phyloP scores from a whole-genome alignment of 345 rosid species.

The Eucalyptus rudis region DNA sequence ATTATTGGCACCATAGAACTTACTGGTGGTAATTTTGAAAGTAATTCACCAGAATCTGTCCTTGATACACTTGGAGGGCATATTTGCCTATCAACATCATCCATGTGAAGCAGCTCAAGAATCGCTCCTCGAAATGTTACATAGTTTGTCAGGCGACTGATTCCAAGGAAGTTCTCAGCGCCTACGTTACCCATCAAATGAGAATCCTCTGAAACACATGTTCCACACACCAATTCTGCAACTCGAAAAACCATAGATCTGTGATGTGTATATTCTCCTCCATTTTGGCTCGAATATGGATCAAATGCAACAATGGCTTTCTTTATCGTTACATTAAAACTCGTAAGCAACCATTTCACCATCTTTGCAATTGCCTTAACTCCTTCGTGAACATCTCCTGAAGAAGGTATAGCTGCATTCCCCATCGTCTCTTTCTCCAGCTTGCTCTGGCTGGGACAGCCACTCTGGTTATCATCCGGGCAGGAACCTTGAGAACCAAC shows the following conservation, averaged over 20 bases:
- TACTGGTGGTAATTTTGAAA: slow-evolving; percentile 1
- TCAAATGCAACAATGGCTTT: slow-evolving; percentile 76
- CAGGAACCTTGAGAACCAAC: slow-evolving; percentile 14
- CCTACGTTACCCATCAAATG: slow-evolving; percentile 9
- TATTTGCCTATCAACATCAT: slow-evolving; percentile 20
- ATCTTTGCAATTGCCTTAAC: slow-evolving; percentile 93
- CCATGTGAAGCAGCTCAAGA: slow-evolving; percentile 61
- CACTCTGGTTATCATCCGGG: slow-evolving; percentile 8
- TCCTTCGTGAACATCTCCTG: slow-evolving; percentile 82
- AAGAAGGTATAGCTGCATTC: slow-evolving; percentile 16
- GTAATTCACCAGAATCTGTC: slow-evolving; percentile 3
- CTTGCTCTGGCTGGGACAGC: slow-evolving; percentile 15
- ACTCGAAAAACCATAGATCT: slow-evolving; percentile 59
- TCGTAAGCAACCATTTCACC: slow-evolving; percentile 82
- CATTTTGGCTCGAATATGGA: slow-evolving; percentile 25
- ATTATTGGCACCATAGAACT: slow-evolving; percentile 35
- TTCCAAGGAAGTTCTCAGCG: slow-evolving; percentile 52
- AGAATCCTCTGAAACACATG: slow-evolving; percentile 51
- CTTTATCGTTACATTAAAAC: slow-evolving; percentile 64
- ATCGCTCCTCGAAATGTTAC: slow-evolving; percentile 69
- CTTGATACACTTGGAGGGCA: too few relatives aligned
- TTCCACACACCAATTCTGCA: slow-evolving; percentile 60
- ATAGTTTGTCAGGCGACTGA: slow-evolving; percentile 56
- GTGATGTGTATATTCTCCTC: slow-evolving; percentile 6
- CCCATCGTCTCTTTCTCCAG: slow-evolving; percentile 19